Evolutionary conservation across 352 stramenopile species (phyloP), one percentile per base, ranked within the genome.

Genomic region (Globisporangium lucens): DNA sequence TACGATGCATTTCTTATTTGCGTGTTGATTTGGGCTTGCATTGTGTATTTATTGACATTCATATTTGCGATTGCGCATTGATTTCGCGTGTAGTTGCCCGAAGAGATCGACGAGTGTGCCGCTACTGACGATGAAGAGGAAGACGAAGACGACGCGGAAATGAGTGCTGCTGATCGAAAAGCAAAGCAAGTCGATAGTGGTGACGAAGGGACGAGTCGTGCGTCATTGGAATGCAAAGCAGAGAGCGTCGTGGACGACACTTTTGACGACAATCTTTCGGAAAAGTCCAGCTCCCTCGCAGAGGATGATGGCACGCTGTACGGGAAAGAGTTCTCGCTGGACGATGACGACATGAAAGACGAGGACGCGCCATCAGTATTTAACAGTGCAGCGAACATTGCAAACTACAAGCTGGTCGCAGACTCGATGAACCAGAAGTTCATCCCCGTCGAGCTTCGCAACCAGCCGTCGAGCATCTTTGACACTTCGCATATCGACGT

Each of bases 371-470:
- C 77, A 7, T 79, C 79, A 0, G 75, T 91, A 36, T 77, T 90
- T 57, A 73, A 86, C 56, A 76, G 77, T 36, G 79, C 79, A 56
- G 76, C 81, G 4, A 80, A 88, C 35, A 74, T 78, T 17, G 82
- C 83, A 15, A 91, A 83, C 66, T 79, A 87, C 43, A 87, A 91
- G 70, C 87, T 94, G 53, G 80, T 94, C n/a, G 74, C 73, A 0
- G 85, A 94, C 63, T 89, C 85, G 61, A 91, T 94, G 83, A 90
- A 90, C 60, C 82, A 90, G 55, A 92, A 90, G 64, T 94, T 94
- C 60, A 71, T 94, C 20, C 85, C 85, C 0, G 74, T 74, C 10
- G 85, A 94, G 59, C 74, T 94, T 8, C 78, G 80, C 38, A 78
- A 87, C 38, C 74, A 83, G 24, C 71, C 78, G 20, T 77, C 75